Percentiles rank a stretch among this genome's conserved stretches.
phyloP scores from a whole-genome alignment of 225 moss, liverwort and hornwort genomes.

The Polytrichum formosum region DNA sequence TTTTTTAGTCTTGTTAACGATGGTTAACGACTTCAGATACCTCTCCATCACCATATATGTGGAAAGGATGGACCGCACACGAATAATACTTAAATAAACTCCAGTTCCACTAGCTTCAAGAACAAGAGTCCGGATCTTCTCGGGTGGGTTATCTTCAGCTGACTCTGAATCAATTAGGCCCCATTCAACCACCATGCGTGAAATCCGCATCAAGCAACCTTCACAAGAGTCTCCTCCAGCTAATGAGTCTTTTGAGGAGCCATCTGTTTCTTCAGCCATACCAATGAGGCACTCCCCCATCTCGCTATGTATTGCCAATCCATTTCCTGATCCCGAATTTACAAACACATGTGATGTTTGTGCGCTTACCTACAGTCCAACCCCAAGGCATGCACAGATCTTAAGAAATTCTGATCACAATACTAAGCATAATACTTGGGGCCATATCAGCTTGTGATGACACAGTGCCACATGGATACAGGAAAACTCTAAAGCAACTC shows the following conservation, averaged over 20 bases:
- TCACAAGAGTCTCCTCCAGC: slow-evolving; percentile 52
- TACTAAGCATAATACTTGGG: no score
- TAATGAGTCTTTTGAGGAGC: slow-evolving; percentile 29
- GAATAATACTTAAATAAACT: slow-evolving; percentile 56
- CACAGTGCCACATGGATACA: no score
- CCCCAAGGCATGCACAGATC: slow-evolving; percentile 21
- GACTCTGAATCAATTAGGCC: slow-evolving; percentile 57
- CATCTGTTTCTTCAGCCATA: slow-evolving; percentile 70
- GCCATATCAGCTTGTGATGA: no score
- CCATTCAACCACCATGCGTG: slow-evolving; percentile 93
- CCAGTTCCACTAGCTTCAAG: slow-evolving; percentile 70
- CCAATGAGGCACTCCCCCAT: slow-evolving; percentile 72
- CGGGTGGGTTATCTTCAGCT: slow-evolving; percentile 42
- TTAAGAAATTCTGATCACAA: slow-evolving; percentile 10
- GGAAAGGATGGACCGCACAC: slow-evolving; percentile 67
- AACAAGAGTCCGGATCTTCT: slow-evolving; percentile 60
- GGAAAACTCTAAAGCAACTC: no score
- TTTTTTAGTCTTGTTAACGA: slow-evolving; percentile 40
- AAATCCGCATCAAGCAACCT: slow-evolving; percentile 73
- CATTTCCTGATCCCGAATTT: slow-evolving; percentile 73
- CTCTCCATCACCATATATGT: slow-evolving; percentile 57
- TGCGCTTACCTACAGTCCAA: slow-evolving; percentile 48
- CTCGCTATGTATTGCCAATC: slow-evolving; percentile 69
- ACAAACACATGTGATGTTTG: slow-evolving; percentile 82
- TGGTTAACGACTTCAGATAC: slow-evolving; percentile 49